Evolutionary conservation across 148 eudicot genomes (phyloP).

Genomic region (Diospyros kaki): DNA sequence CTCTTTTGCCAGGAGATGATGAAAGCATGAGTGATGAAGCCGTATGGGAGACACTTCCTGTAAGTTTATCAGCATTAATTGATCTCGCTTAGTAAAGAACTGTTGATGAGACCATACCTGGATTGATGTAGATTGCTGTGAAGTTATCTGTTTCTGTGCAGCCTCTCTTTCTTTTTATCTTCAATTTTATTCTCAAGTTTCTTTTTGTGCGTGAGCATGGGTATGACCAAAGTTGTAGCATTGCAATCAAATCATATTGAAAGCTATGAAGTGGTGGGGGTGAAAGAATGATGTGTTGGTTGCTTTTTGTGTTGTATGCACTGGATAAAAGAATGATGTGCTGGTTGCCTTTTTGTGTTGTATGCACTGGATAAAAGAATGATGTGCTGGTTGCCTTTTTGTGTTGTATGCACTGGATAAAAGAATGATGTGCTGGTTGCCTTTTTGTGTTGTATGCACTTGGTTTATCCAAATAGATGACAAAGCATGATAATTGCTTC

Average conservation of each 20-base stretch:
- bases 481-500: background rate
- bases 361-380: background rate
- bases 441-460: background rate
- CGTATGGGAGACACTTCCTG: conserved; percentile 99
- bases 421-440: too few relatives aligned
- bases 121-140: background rate
- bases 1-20: conserved; percentile 90
- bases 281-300: background rate
- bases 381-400: background rate
- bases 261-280: background rate
- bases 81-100: background rate
- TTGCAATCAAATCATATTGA: background rate
- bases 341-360: background rate
- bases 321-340: too few relatives aligned
- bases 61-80: conserved; percentile 30
- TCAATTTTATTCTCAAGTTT: background rate
- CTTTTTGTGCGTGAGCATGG: background rate
- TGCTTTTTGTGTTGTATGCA: too few relatives aligned
- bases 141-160: background rate
- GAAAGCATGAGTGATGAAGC: conserved; percentile 91
- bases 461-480: background rate
- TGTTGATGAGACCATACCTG: background rate
- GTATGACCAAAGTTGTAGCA: background rate
- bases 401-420: too few relatives aligned
- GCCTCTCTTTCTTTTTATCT: background rate